These are phyloP conservation scores for Quercus aquifolioides DNA, from an alignment of 306 rosid genomes.

Conservation along the genomic window DNA sequence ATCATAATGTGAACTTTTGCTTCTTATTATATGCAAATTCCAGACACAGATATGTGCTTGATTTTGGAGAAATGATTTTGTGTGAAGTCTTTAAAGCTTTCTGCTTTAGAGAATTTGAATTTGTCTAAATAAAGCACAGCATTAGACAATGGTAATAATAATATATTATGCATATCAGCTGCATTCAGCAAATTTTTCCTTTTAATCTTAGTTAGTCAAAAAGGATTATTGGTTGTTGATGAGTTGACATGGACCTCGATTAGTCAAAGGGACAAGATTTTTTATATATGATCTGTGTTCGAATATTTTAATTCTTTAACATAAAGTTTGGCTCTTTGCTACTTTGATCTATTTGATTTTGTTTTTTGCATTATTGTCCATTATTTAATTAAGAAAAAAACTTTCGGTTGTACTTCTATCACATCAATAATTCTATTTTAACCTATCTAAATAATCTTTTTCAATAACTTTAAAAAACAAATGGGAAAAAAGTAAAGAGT, in stretches of 20 bases:
- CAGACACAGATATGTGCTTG: conserved; percentile 3
- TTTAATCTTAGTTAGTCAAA: background rate
- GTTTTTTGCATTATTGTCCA: background rate
- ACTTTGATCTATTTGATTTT: background rate
- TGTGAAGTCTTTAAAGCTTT: background rate
- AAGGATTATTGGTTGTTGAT: conserved; percentile 4
- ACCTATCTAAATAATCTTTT: background rate
- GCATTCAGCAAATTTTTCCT: conserved; percentile 1
- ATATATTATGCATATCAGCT: background rate
- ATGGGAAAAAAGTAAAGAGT: too few relatives aligned
- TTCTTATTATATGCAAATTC: background rate
- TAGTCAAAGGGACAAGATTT: conserved; percentile 1
- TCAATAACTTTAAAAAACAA: too few relatives aligned
- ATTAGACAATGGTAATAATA: background rate
- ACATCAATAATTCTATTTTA: background rate
- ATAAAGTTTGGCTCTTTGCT: background rate
- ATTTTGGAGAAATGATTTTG: conserved; percentile 4
- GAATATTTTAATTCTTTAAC: background rate
- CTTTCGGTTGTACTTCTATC: background rate
- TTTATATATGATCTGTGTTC: background rate
- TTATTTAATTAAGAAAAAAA: background rate
- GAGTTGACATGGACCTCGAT: conserved; percentile 7
- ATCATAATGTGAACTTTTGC: background rate
- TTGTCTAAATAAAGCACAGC: conserved; percentile 3
- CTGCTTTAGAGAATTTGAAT: background rate